A percentile compares a stretch with the other conserved stretches of the same genome.
Conservation (phyloP, 306 rosid genomes). For the Cicer cuneatum region DNA sequence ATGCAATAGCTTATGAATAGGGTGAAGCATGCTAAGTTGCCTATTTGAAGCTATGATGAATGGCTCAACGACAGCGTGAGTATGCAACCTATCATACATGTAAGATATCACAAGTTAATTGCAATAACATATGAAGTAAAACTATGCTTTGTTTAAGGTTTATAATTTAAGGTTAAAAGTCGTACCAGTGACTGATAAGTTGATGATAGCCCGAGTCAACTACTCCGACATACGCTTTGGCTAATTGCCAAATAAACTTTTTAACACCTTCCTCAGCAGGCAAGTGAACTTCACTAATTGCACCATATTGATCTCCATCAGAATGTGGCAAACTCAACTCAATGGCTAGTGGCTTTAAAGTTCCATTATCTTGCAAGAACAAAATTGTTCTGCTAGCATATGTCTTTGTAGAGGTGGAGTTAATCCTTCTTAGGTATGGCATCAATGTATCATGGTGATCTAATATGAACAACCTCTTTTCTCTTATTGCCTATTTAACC, state of each 20-base stretch:
- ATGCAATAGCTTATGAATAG: slow-evolving; percentile 73
- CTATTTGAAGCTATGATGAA: slow-evolving; percentile 81
- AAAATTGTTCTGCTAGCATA: slow-evolving; percentile 78
- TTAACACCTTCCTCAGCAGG: slow-evolving; percentile 64
- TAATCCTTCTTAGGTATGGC: slow-evolving; percentile 74
- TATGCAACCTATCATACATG: slow-evolving; percentile 67
- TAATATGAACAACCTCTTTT: slow-evolving; percentile 61
- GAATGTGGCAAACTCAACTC: slow-evolving; percentile 78
- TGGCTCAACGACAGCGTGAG: slow-evolving; percentile 81
- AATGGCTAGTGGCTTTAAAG: slow-evolving; percentile 75
- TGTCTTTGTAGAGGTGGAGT: slow-evolving; percentile 60
- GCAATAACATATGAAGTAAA: slow-evolving; percentile 17
- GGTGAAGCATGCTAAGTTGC: slow-evolving; percentile 82
- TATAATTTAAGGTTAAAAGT: neutral
- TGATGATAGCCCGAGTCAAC: slow-evolving; percentile 84
- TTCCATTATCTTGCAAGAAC: slow-evolving; percentile 60
- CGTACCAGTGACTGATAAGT: slow-evolving; percentile 83
- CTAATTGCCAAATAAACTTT: slow-evolving; percentile 73
- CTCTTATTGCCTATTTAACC: slow-evolving; percentile 63
- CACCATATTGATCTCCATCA: slow-evolving; percentile 64
- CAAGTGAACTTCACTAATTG: slow-evolving; percentile 57
- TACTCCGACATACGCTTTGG: slow-evolving; percentile 75
- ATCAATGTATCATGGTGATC: slow-evolving; percentile 76
- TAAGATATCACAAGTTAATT: neutral
- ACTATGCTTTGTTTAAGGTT: neutral